phyloP scores from a whole-genome alignment of 2,329 filamentous ascomycete species.

The Colletotrichum liaoningense region DNA sequence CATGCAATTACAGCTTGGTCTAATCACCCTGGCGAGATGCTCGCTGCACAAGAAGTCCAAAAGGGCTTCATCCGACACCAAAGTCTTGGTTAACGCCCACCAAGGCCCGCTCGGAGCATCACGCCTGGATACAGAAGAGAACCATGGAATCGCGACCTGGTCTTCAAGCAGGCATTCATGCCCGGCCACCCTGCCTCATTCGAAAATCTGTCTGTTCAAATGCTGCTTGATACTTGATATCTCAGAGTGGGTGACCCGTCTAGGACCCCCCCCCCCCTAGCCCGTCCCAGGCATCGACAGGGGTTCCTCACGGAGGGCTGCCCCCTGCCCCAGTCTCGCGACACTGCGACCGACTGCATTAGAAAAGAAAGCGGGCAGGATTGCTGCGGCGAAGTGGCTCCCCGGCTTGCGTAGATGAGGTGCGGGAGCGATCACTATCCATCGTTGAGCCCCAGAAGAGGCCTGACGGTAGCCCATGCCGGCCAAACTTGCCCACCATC shows the following conservation, averaged over 20 bases:
- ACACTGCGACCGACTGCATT: constrained; percentile 23
- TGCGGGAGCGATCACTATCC: constrained; percentile 29
- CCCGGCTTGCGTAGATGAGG: constrained; percentile 30
- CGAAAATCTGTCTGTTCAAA: not conserved
- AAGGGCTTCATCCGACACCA: constrained; percentile 20
- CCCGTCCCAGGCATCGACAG: constrained; percentile 12
- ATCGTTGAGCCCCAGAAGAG: constrained; percentile 13
- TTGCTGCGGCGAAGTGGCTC: constrained; percentile 27
- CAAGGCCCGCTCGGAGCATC: constrained; percentile 15
- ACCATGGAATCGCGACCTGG: not conserved
- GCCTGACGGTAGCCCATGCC: not conserved
- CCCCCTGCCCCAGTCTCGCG: constrained; percentile 24
- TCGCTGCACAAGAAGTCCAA: constrained; percentile 21
- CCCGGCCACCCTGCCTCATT: not conserved
- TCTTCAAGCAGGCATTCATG: not conserved
- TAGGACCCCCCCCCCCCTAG: not conserved
- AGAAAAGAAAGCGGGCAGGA: constrained; percentile 28
- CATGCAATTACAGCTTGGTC: constrained; percentile 2
- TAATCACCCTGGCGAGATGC: not conserved
- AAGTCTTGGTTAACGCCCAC: constrained; percentile 25
- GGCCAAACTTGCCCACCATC: constrained; percentile 8
- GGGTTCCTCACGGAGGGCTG: constrained; percentile 16
- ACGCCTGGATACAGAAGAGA: not conserved
- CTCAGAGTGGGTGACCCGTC: constrained; percentile 8
- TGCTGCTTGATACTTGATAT: not conserved